phyloP scores from a whole-genome alignment of 2,329 filamentous ascomycete species.

The Trichoderma sp. region DNA sequence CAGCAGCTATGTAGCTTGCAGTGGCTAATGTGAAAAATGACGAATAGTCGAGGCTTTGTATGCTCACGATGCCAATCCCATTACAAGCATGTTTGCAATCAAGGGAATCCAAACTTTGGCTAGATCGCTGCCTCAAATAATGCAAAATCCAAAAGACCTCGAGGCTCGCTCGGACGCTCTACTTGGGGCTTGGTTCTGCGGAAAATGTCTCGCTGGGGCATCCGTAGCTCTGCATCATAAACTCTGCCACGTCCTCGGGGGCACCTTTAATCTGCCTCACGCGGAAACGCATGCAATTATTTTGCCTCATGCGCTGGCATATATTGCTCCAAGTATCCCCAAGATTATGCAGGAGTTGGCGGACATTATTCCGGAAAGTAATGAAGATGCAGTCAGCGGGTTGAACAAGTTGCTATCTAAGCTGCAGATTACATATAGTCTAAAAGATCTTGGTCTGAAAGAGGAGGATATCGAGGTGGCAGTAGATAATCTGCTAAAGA shows the following conservation, averaged over 20 bases:
- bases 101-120: conserved; percentile 59
- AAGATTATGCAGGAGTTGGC: conserved; percentile 56
- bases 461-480: conserved; percentile 62
- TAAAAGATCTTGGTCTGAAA: conserved; percentile 60
- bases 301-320: conserved; percentile 63
- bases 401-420: conserved; percentile 58
- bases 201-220: conserved; percentile 59
- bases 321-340: conserved; percentile 59
- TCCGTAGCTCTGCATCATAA: conserved; percentile 69
- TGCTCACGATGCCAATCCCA: conserved; percentile 61
- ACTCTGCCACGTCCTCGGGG: conserved; percentile 65
- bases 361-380: conserved; percentile 54
- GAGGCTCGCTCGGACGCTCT: conserved; percentile 42
- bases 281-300: conserved; percentile 66
- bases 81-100: conserved; percentile 58
- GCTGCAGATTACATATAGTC: conserved; percentile 52
- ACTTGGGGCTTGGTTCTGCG: conserved; percentile 67
- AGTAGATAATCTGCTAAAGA: conserved; percentile 58
- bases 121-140: conserved; percentile 54
- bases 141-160: conserved; percentile 41
- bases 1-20: background rate
- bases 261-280: conserved; percentile 64
- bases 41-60: conserved; percentile 61
- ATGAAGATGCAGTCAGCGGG: conserved; percentile 60
- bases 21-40: background rate